These are phyloP conservation scores for Isoetes taiwanensis DNA, from an alignment of 75 land plant genomes.

Conservation along the genomic window DNA sequence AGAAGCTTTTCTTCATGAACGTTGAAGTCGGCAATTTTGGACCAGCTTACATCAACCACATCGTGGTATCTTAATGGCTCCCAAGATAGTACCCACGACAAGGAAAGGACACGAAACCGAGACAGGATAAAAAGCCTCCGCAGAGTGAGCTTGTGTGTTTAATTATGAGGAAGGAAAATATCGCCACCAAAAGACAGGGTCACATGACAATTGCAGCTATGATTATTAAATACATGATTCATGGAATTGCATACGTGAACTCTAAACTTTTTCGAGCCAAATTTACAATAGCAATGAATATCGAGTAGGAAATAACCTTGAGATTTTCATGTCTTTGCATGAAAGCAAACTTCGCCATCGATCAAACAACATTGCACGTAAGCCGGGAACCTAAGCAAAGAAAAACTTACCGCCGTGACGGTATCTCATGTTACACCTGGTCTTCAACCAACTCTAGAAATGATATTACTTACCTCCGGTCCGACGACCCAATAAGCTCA, in stretches of 20 bases:
- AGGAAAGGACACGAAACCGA: no score
- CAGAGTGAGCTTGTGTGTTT: not conserved
- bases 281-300: not conserved
- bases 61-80: constrained; percentile 8
- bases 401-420: no score
- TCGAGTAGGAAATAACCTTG: not conserved
- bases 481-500: constrained; percentile 1
- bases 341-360: not conserved
- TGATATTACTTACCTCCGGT: not conserved
- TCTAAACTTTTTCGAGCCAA: not conserved
- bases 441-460: not conserved
- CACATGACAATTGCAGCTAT: not conserved
- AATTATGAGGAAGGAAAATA: not conserved
- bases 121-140: no score
- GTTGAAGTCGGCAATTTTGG: constrained; percentile 2
- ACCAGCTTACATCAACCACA: not conserved
- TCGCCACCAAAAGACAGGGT: not conserved
- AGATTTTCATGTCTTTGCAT: constrained; percentile 2
- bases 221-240: not conserved
- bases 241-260: not conserved
- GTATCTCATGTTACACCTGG: not conserved
- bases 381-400: not conserved
- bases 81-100: constrained; percentile 6
- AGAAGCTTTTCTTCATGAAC: constrained; percentile 5
- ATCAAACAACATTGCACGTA: constrained; percentile 1